phyloP scores from a whole-genome alignment of 257 asterid genomes.

The Ilex asprella region DNA sequence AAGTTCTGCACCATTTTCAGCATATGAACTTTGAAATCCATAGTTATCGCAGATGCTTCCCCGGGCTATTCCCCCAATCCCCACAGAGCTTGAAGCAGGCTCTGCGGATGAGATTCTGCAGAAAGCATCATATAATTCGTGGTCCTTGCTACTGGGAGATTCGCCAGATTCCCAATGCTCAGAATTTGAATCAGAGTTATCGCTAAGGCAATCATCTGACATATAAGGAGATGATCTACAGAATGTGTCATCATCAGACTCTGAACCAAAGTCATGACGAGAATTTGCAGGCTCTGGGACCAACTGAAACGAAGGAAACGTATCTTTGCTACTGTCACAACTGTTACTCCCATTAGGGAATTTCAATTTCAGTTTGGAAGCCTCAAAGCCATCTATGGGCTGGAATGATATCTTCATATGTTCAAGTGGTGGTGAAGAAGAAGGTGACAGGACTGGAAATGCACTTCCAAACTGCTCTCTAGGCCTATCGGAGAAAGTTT shows the following conservation, averaged over 20 bases:
- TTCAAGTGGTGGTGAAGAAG: slow-evolving; percentile 85
- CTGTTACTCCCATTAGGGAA: slow-evolving; percentile 54
- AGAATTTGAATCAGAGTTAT: slow-evolving; percentile 66
- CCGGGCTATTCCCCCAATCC: slow-evolving; percentile 27
- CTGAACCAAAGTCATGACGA: slow-evolving; percentile 45
- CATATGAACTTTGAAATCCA: slow-evolving; percentile 30
- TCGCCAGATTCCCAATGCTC: slow-evolving; percentile 81
- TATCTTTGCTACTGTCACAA: slow-evolving; percentile 36
- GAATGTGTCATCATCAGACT: slow-evolving; percentile 86
- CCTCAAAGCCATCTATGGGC: slow-evolving; percentile 59
- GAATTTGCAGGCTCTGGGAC: slow-evolving; percentile 64
- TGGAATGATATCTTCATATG: slow-evolving; percentile 95
- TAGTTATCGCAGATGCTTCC: slow-evolving; percentile 23
- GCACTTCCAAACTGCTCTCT: slow-evolving; percentile 36
- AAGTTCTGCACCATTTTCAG: slow-evolving; percentile 31
- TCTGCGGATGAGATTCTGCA: slow-evolving; percentile 59
- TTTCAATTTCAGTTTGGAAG: slow-evolving; percentile 66
- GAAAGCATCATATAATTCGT: slow-evolving; percentile 55
- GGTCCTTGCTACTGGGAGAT: slow-evolving; percentile 61
- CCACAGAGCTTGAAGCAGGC: slow-evolving; percentile 42
- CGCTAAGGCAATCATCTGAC: slow-evolving; percentile 68
- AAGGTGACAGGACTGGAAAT: slow-evolving; percentile 55
- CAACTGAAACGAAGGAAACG: slow-evolving; percentile 91
- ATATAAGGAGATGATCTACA: slow-evolving; percentile 71
- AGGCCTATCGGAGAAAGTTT: slow-evolving; percentile 35